Percentiles rank a stretch among this genome's conserved stretches.
These are phyloP conservation scores for Talaromyces sp. DNA, from an alignment of 2,329 filamentous ascomycete genomes.

Conservation along the genomic window DNA sequence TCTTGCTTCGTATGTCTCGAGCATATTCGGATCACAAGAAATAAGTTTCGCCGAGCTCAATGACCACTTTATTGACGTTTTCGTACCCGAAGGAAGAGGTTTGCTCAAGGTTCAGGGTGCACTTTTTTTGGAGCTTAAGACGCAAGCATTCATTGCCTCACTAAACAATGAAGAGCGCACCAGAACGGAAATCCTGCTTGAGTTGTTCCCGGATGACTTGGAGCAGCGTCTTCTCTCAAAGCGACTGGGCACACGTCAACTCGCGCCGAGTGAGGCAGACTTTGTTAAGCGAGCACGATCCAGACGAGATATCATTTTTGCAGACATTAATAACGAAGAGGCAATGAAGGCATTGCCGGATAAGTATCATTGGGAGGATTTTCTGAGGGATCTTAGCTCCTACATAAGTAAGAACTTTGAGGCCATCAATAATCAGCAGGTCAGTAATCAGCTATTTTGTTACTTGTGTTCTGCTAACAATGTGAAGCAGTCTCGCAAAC, in stretches of 20 bases:
- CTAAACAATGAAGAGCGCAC: slow-evolving; percentile 56
- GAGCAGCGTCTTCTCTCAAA: slow-evolving; percentile 52
- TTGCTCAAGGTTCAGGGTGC: slow-evolving; percentile 59
- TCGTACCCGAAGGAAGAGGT: slow-evolving; percentile 57
- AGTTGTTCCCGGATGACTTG: slow-evolving; percentile 58
- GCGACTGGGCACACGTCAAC: slow-evolving; percentile 52
- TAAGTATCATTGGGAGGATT: slow-evolving; percentile 63
- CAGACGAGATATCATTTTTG: slow-evolving; percentile 56
- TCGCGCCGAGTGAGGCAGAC: slow-evolving; percentile 58
- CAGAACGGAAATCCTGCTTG: slow-evolving; percentile 55
- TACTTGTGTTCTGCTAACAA: neutral
- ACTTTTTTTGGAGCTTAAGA: slow-evolving; percentile 63
- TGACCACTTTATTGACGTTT: slow-evolving; percentile 61
- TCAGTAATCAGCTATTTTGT: slow-evolving; percentile 25
- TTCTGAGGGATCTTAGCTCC: slow-evolving; percentile 56
- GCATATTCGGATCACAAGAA: slow-evolving; percentile 61
- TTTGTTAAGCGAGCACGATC: slow-evolving; percentile 55
- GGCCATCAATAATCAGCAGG: slow-evolving; percentile 47
- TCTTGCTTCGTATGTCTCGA: slow-evolving; percentile 61
- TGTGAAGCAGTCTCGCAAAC: slow-evolving; percentile 34
- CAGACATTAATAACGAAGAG: slow-evolving; percentile 51
- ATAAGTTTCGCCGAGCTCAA: slow-evolving; percentile 63
- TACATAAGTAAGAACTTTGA: slow-evolving; percentile 60
- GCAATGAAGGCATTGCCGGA: slow-evolving; percentile 51
- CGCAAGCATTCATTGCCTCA: slow-evolving; percentile 63